Evolutionary conservation across 1,284 basidiomycete species (phyloP), one percentile per base, ranked within the genome.

Genomic region (Ustilago trichophora): DNA sequence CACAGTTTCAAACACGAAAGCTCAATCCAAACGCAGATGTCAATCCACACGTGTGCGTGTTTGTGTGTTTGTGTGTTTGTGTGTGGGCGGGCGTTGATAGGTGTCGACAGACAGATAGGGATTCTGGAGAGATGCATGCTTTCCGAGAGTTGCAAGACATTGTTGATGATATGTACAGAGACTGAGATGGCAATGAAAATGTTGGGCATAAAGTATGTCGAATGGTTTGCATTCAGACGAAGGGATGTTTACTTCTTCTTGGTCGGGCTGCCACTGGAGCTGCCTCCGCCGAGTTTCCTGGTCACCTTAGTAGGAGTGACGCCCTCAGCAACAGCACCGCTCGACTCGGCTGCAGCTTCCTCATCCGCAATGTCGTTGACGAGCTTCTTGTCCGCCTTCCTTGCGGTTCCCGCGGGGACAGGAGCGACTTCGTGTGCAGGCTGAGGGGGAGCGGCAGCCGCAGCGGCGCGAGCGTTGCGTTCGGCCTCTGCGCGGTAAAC

Each of bases 281-380:
- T 33, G 4, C 43, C 42, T 3, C 51, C 45, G 22, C 60, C 64
- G 12, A 68, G 42, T 36, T 57, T 68, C 27, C 65, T 56, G 12
- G 65, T 68, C 35, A 68, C 65, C 43, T 68, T 68, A 4, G 65
- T 68, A 6, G 52, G 43, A 15, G 50, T 60, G 0, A 44, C 45
- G 12, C 32, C 27, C 27, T 40, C 36, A n/a, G n/a, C n/a, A n/a
- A n/a, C n/a, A n/a, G n/a, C n/a, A 11, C 64, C 64, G 22, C 56
- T 60, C 22, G 64, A 67, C 26, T 67, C 64, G 3, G 53, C 64
- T 1, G 64, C 64, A 10, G 31, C 45, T 31, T 67, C 64, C 24
- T 67, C 64, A 8, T 67, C 57, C 0, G 47, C 64, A 0, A 67
- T 37, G 29, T 68, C 65, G n/a, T n/a, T n/a, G 11, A 35, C 29